These are phyloP conservation scores for Podospora pseudoanserina DNA, from an alignment of 495 filamentous ascomycete species.

Conservation along the genomic window DNA sequence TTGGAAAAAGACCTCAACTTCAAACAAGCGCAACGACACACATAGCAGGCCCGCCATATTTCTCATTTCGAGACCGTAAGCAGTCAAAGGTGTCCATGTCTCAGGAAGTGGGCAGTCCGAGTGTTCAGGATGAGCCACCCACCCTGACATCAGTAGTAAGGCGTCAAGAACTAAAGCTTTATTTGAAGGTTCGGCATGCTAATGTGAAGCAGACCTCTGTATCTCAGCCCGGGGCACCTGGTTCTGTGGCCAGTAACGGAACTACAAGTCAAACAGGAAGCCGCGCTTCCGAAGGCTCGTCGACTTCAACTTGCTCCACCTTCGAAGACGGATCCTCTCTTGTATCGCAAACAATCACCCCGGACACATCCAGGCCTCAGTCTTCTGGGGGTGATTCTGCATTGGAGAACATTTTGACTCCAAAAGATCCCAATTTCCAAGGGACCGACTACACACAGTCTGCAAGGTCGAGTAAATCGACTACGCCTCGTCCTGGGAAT, in stretches of 20 bases:
- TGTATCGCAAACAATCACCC: slow-evolving; percentile 40
- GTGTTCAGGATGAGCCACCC: neutral
- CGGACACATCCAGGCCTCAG: slow-evolving; percentile 46
- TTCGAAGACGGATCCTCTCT: slow-evolving; percentile 43
- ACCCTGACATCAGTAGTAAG: neutral
- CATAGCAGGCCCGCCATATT: slow-evolving; percentile 16
- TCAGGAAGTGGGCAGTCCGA: neutral
- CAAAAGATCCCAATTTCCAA: neutral
- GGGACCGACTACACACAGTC: neutral
- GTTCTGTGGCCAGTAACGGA: slow-evolving; percentile 16
- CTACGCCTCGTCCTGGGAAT: slow-evolving; percentile 23
- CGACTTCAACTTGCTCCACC: slow-evolving; percentile 36
- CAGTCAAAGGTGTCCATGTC: neutral
- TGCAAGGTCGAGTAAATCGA: slow-evolving; percentile 19
- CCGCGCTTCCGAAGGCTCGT: slow-evolving; percentile 42
- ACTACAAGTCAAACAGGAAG: slow-evolving; percentile 16
- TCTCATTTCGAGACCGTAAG: slow-evolving; percentile 19
- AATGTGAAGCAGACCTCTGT: neutral
- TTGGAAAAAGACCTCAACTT: slow-evolving; percentile 15
- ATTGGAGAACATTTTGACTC: neutral
- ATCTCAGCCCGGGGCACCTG: slow-evolving; percentile 1
- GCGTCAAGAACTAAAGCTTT: neutral
- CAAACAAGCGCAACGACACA: slow-evolving; percentile 7
- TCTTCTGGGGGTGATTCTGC: slow-evolving; percentile 31
- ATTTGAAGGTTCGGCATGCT: neutral